These are phyloP conservation scores for Aplosporella prunicola DNA, from an alignment of 2,329 filamentous ascomycete species.

Conservation along the genomic window DNA sequence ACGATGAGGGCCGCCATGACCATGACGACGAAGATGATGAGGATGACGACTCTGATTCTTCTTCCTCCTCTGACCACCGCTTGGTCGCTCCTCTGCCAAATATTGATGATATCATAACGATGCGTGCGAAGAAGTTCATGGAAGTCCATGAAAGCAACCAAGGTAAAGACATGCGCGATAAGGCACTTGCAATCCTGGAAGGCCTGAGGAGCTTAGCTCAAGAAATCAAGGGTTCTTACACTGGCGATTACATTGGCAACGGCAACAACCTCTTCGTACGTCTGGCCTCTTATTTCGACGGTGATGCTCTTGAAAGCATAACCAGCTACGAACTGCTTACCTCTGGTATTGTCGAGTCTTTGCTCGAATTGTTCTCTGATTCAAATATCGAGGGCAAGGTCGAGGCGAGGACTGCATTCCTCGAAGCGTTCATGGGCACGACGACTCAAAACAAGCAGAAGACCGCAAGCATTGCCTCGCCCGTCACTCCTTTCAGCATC, in stretches of 20 bases:
- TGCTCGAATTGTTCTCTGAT: conserved; percentile 74
- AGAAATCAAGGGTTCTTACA: conserved; percentile 64
- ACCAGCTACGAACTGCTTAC: conserved; percentile 91
- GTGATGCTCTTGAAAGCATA: conserved; percentile 81
- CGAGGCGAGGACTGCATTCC: conserved; percentile 70
- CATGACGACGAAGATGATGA: conserved; percentile 43
- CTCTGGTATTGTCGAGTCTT: conserved; percentile 76
- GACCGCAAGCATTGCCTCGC: conserved; percentile 56
- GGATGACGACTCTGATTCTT: conserved; percentile 57
- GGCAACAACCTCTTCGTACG: conserved; percentile 62
- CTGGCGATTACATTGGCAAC: conserved; percentile 32
- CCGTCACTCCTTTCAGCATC: conserved; percentile 77
- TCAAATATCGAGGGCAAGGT: conserved; percentile 45
- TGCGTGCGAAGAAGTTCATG: conserved; percentile 73
- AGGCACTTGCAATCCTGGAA: conserved; percentile 65
- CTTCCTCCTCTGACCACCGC: conserved; percentile 37
- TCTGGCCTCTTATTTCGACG: conserved; percentile 76
- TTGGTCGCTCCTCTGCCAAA: conserved; percentile 28
- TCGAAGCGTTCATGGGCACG: conserved; percentile 85
- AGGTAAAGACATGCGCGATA: conserved; percentile 64
- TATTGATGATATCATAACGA: conserved; percentile 63
- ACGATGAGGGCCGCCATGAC: conserved; percentile 37
- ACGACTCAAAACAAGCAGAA: conserved; percentile 52
- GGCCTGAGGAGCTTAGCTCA: conserved; percentile 62
- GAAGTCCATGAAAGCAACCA: conserved; percentile 72